Percentiles rank a stretch among this genome's conserved stretches.
Conservation (phyloP, 345 rosid genomes). For the Lepidium sativum region DNA sequence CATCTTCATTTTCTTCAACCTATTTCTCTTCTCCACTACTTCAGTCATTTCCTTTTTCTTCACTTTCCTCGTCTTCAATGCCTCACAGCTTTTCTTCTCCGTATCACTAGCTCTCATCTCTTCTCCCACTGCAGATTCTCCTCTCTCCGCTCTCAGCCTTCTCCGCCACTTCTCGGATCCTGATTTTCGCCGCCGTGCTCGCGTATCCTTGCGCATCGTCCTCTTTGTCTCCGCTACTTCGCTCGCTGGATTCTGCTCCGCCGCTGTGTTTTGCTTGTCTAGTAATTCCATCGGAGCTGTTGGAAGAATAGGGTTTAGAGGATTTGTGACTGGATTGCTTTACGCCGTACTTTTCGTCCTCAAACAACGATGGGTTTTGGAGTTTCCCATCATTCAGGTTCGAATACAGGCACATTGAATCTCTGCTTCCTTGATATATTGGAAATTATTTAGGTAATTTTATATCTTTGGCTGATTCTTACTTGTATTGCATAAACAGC, state of each 20-base stretch:
- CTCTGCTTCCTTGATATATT: background rate
- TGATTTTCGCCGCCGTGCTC: slow-evolving; percentile 45
- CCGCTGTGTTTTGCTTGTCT: slow-evolving; percentile 33
- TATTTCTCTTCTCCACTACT: slow-evolving; percentile 23
- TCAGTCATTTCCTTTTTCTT: slow-evolving; percentile 18
- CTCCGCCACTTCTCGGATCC: slow-evolving; percentile 31
- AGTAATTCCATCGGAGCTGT: slow-evolving; percentile 11
- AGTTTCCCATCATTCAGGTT: slow-evolving; percentile 92
- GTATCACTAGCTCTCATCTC: slow-evolving; percentile 41
- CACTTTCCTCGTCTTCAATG: slow-evolving; percentile 37
- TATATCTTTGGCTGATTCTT: slow-evolving; percentile 8
- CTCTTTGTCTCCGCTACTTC: slow-evolving; percentile 37
- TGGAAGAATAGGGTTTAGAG: slow-evolving; percentile 52
- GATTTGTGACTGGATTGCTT: slow-evolving; percentile 57
- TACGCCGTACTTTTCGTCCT: slow-evolving; percentile 44
- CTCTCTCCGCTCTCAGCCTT: slow-evolving; percentile 31
- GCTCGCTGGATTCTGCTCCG: slow-evolving; percentile 38
- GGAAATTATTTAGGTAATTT: background rate
- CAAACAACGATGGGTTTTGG: slow-evolving; percentile 63
- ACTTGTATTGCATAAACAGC: slow-evolving; percentile 36
- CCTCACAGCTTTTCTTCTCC: slow-evolving; percentile 60
- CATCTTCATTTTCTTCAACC: slow-evolving; percentile 47
- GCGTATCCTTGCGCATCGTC: slow-evolving; percentile 34
- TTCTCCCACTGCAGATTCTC: slow-evolving; percentile 30
- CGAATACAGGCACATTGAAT: background rate